Base-by-base conservation (phyloP, 257 asterid species). In the Schizonepeta tenuifolia region DNA sequence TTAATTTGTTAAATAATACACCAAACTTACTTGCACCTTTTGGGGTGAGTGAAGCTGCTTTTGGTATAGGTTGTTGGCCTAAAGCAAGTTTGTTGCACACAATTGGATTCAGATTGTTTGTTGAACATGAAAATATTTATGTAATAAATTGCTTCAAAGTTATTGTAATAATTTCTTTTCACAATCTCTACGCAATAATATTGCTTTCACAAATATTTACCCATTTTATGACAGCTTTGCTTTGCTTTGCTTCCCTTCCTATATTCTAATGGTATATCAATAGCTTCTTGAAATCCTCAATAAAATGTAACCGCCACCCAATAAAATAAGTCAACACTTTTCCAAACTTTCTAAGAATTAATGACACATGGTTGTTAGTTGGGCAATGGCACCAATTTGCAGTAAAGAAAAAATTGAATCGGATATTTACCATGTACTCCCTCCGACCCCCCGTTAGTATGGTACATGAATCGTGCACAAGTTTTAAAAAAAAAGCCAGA, bases 311-410 rank as follows among this genome's bases (percentile, higher is more conserved):
- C n/a, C n/a, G n/a, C n/a, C n/a, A n/a, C n/a, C 17, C 18, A 56
- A 60, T 62, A 10, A 17, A 18, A 10, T 40, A 38, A 38, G 33
- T 9, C 50, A 62, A 17, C 50, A 36, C 18, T 18, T 6, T 15
- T 38, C 7, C 18, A 61, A 47, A 40, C 9, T 50, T 51, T 22
- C 20, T 54, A 21, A 36, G 55, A 75, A 67, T 75, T 49, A 66
- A 66, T 60, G 70, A 60, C 71, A 75, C 54, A 10, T 50, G 75
- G 40, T 61, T 17, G 24, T 50, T 53, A 1, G 63, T 50, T 67
- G 51, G 49, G 51, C n/a, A 17, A 54, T 62, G 40, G 40, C 24
- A 43, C 74, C 79, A 58, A 51, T 60, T 69, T 47, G 71, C 43
- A 49, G 26, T 50, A n/a, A n/a, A n/a, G n/a, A n/a, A n/a, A n/a